Conservation (phyloP, 768 basidiomycete genomes). For the Kwoniella mangroviensis region DNA sequence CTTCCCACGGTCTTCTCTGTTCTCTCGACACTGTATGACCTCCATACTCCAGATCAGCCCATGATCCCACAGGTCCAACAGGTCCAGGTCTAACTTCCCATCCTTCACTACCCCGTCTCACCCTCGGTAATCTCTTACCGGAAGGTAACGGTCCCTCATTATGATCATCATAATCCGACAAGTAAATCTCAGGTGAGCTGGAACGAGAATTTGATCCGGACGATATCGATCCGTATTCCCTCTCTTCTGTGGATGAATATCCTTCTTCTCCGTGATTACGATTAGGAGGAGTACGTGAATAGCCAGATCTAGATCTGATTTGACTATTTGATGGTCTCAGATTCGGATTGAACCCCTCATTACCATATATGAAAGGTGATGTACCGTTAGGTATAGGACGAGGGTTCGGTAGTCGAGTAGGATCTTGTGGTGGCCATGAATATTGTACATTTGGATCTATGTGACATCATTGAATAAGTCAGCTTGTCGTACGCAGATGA, state of each 20-base stretch:
- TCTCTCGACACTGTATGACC: slow-evolving; percentile 13
- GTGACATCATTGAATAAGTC: neutral
- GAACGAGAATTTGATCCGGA: slow-evolving; percentile 19
- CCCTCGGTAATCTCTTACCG: slow-evolving; percentile 23
- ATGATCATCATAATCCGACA: slow-evolving; percentile 56
- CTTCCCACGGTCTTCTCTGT: slow-evolving; percentile 26
- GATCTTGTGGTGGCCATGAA: slow-evolving; percentile 78
- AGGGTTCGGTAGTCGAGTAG: slow-evolving; percentile 54
- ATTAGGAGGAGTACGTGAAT: neutral
- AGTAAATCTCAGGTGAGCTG: slow-evolving; percentile 50
- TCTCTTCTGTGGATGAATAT: slow-evolving; percentile 37
- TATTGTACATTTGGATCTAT: slow-evolving; percentile 59
- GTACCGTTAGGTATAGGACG: slow-evolving; percentile 51
- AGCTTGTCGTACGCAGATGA: slow-evolving; percentile 5
- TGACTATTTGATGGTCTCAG: slow-evolving; percentile 68
- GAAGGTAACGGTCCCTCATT: slow-evolving; percentile 25
- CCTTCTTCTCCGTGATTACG: neutral
- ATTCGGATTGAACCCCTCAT: slow-evolving; percentile 71
- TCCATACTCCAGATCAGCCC: slow-evolving; percentile 9
- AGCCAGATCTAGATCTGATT: slow-evolving; percentile 29
- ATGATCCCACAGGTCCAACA: slow-evolving; percentile 8
- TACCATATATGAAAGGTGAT: slow-evolving; percentile 80
- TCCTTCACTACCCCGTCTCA: slow-evolving; percentile 56
- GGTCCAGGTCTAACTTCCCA: slow-evolving; percentile 45
- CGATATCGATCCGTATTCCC: slow-evolving; percentile 18